A percentile compares a stretch with the other conserved stretches of the same genome.
Evolutionary conservation across 2,329 filamentous ascomycete species (phyloP).

Genomic region (Colletotrichum agaves): DNA sequence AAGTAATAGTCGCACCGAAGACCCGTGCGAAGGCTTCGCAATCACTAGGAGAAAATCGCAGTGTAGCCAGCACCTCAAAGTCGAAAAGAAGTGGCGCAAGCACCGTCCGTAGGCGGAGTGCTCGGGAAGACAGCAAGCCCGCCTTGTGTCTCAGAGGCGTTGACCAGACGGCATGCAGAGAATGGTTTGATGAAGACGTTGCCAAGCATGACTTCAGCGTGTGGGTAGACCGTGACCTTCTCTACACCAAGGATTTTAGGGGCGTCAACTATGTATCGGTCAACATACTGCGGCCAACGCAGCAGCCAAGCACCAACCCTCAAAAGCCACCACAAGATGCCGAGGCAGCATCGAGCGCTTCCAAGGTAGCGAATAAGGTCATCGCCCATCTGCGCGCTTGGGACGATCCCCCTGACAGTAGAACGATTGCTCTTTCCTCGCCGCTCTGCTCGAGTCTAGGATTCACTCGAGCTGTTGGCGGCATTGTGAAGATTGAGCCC

Average conservation of each 20-base stretch:
- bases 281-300: conserved; percentile 33
- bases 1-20: conserved; percentile 97
- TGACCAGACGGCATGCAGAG: conserved; percentile 73
- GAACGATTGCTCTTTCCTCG: conserved; percentile 82
- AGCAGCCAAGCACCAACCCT: conserved; percentile 8
- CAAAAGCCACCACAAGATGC: conserved; percentile 77
- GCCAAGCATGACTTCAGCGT: conserved; percentile 72
- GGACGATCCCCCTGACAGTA: conserved; percentile 87
- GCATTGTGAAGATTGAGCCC: conserved; percentile 86
- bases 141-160: conserved; percentile 84
- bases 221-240: conserved; percentile 85
- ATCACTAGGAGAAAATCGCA: conserved; percentile 78
- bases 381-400: conserved; percentile 81
- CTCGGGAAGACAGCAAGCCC: conserved; percentile 73
- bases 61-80: conserved; percentile 81
- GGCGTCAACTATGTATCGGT: conserved; percentile 82
- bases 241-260: conserved; percentile 77
- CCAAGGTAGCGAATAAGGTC: conserved; percentile 72
- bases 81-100: conserved; percentile 81
- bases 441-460: conserved; percentile 80
- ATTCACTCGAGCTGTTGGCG: conserved; percentile 80
- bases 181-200: conserved; percentile 81
- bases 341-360: conserved; percentile 63
- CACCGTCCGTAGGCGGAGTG: conserved; percentile 67
- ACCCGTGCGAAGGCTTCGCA: conserved; percentile 77